Evolutionary conservation across 1,284 basidiomycete genomes (phyloP).

Genomic region (Tylopilus sp.): DNA sequence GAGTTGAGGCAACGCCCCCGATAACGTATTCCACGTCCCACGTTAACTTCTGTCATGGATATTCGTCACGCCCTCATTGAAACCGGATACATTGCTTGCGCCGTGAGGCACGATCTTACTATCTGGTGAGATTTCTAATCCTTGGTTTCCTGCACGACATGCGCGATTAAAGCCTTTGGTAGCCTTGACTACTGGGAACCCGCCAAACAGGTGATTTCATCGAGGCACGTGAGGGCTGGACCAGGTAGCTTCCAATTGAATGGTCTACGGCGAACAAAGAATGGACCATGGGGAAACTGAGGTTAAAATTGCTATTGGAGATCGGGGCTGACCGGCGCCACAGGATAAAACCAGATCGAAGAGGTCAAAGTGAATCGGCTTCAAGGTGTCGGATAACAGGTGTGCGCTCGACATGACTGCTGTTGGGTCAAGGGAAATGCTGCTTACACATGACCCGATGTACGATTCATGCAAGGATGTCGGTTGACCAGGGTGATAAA

Average conservation of each 20-base stretch:
- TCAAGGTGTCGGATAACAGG: not conserved
- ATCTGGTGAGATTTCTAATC: not conserved
- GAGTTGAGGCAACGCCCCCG: not conserved
- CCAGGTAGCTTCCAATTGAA: not conserved
- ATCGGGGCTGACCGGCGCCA: conserved; percentile 2
- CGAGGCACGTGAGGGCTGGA: not conserved
- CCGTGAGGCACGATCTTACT: not conserved
- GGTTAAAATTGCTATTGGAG: conserved; percentile 13
- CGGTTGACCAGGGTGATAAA: too few species aligned
- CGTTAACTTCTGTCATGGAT: not conserved
- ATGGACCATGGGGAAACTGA: not conserved
- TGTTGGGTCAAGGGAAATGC: not conserved
- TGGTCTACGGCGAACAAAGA: not conserved
- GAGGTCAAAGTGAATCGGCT: not conserved
- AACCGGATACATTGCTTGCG: not conserved
- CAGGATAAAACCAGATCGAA: not conserved
- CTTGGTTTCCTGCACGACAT: not conserved
- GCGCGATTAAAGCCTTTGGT: conserved; percentile 8
- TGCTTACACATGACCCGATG: not conserved
- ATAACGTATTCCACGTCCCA: not conserved
- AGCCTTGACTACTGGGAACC: not conserved
- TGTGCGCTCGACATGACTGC: not conserved
- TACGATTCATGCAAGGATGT: not conserved
- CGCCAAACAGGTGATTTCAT: not conserved
- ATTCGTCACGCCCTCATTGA: not conserved